Base-by-base conservation (phyloP, 495 filamentous ascomycete species). In the Pseudomonodictys pantanalensis region DNA sequence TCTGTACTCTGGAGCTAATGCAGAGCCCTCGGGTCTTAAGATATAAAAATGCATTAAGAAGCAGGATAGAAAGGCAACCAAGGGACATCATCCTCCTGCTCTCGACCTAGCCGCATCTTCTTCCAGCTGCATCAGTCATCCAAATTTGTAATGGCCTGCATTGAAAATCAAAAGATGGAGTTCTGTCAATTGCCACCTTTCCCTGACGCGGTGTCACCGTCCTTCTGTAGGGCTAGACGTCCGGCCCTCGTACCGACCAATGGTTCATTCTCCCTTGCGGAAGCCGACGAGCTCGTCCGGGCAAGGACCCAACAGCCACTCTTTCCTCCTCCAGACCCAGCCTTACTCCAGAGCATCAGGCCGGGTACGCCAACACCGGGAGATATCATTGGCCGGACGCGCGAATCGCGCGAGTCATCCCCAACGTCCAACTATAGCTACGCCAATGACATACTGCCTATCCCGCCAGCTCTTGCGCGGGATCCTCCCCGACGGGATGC, bases 201-300 rank as follows among this genome's bases (percentile, higher is more conserved):
- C 32, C 30, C 52, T 5, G 44, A 52, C 35, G 15, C 17, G 33
- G 38, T 43, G 9, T 41, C 56, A 12, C 26, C 42, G 22, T 50
- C 62, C 38, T 61, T 46, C 38, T 28, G 22, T 5, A 52, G 58
- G 10, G 38, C 25, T 2, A 50, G 57, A 6, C 45, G 62, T 1
- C 57, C 62, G 6, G 62, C 62, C 12, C 52, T 66, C n/a, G 32
- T 66, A 15, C 52, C 52, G 30, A 30, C 42, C 1, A 61, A 52
- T 20, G 41, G 39, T 28, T 53, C 52, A 2, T 42, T 66, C 9
- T 52, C 63, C 7, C 53, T 53, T 6, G 57, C 62, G 1, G 62
- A 66, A 53, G 58, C 58, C 22, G 57, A 66, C 17, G 52, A 65
- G 28, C 55, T 66, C n/a, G 42, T 66, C 20, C 46, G 52, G 12